Percentiles rank a stretch among this genome's conserved stretches.
phyloP scores from a whole-genome alignment of 306 rosid genomes.

The Vigna unguiculata region DNA sequence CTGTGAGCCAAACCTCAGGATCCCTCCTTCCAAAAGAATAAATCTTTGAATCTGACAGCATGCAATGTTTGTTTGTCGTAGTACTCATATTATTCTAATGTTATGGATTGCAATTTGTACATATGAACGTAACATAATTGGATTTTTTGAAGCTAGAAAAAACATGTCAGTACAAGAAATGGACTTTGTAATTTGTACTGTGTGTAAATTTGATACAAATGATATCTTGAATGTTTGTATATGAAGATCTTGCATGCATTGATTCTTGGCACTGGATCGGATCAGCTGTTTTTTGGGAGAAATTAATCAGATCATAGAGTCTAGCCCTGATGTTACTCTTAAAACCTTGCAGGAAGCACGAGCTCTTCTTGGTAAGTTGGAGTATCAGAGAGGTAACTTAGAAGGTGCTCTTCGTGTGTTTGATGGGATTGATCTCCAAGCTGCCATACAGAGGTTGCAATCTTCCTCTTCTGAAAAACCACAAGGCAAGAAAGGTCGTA shows the following conservation, averaged over 20 bases:
- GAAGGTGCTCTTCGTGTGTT: constrained; percentile 95
- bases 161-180: constrained; percentile 29
- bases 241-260: constrained; percentile 18
- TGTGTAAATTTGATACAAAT: constrained; percentile 18
- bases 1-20: not conserved
- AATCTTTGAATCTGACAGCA: not conserved
- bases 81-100: not conserved
- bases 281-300: constrained; percentile 12
- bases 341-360: constrained; percentile 86
- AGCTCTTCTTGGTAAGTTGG: constrained; percentile 96
- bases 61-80: not conserved
- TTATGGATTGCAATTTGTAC: constrained; percentile 3
- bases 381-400: constrained; percentile 95
- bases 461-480: constrained; percentile 69
- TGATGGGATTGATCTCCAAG: constrained; percentile 94
- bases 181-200: not conserved
- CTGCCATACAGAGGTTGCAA: constrained; percentile 90
- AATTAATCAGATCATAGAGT: constrained; percentile 7
- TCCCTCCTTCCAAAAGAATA: not conserved
- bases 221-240: constrained; percentile 2
- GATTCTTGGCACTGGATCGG: not conserved
- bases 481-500: constrained; percentile 67
- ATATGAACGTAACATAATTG: not conserved
- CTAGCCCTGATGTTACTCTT: constrained; percentile 32
- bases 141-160: not conserved